Conservation (phyloP, 2,329 filamentous ascomycete species). For the Fusarium foetens region DNA sequence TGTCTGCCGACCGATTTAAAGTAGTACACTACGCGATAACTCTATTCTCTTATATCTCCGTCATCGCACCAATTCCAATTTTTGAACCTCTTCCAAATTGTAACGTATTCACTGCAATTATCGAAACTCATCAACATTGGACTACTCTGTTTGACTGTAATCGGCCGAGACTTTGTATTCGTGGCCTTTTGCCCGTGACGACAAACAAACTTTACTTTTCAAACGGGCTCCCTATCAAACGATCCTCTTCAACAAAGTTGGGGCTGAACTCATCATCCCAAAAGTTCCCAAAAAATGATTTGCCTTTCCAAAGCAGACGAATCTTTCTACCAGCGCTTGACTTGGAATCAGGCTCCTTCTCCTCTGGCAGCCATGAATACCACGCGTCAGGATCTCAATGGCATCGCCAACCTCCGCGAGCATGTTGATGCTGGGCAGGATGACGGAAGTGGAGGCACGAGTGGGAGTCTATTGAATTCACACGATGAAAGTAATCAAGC, state of each 20-base stretch:
- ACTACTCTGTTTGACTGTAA: conserved; percentile 2
- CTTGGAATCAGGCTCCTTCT: conserved; percentile 65
- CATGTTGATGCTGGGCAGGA: conserved; percentile 52
- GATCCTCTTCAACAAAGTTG: not conserved
- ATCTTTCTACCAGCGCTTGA: conserved; percentile 56
- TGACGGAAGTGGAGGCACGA: conserved; percentile 44
- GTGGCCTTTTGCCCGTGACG: conserved; percentile 18
- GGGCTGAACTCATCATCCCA: not conserved
- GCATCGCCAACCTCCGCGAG: conserved; percentile 62
- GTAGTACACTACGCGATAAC: not conserved
- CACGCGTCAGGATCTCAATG: conserved; percentile 65
- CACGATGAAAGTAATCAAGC: conserved; percentile 43
- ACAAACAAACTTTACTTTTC: not conserved
- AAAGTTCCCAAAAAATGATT: conserved; percentile 53
- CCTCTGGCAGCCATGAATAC: conserved; percentile 60
- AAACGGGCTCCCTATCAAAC: conserved; percentile 8
- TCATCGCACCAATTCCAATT: not conserved
- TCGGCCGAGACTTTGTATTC: not conserved
- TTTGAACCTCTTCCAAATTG: not conserved
- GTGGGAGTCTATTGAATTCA: conserved; percentile 33
- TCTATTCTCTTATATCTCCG: conserved; percentile 16
- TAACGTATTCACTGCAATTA: not conserved
- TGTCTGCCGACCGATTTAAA: conserved; percentile 23
- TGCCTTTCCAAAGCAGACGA: conserved; percentile 66
- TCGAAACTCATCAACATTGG: conserved; percentile 5